Conservation (phyloP, 768 basidiomycete genomes). For the Lentinus brumalis region DNA sequence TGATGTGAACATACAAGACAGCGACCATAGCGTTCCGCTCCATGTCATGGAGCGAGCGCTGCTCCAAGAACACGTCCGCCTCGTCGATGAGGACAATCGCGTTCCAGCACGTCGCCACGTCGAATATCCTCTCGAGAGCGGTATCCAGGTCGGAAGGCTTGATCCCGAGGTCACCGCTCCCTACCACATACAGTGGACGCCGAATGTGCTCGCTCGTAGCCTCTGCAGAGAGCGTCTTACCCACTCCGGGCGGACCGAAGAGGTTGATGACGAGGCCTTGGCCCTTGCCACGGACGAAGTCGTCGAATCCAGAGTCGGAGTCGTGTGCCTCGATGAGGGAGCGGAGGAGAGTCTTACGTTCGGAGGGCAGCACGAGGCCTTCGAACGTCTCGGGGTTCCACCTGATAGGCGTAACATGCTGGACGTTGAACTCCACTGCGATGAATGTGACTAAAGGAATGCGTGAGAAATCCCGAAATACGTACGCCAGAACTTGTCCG, state of each 20-base stretch:
- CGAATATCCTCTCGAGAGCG: conserved; percentile 31
- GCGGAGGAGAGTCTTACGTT: conserved; percentile 28
- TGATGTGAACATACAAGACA: conserved; percentile 37
- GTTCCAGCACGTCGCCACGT: conserved; percentile 35
- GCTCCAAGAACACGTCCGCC: conserved; percentile 73
- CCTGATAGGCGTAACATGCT: conserved; percentile 49
- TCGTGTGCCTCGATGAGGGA: conserved; percentile 33
- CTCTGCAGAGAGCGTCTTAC: conserved; percentile 31
- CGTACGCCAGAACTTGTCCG: conserved; percentile 61
- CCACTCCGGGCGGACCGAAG: conserved; percentile 31
- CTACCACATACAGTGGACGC: conserved; percentile 30
- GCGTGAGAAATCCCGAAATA: conserved; percentile 11
- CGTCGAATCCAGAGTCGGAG: conserved; percentile 27
- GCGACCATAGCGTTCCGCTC: conserved; percentile 72
- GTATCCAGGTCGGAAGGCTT: conserved; percentile 30
- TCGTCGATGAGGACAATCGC: conserved; percentile 37
- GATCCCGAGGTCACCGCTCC: conserved; percentile 37
- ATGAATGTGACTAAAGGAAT: too few species aligned
- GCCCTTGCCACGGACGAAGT: conserved; percentile 37
- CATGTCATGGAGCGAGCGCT: conserved; percentile 62
- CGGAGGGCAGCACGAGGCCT: conserved; percentile 30
- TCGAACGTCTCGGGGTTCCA: conserved; percentile 34
- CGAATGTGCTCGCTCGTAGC: conserved; percentile 26
- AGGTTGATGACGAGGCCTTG: conserved; percentile 36
- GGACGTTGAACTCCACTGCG: conserved; percentile 61